Evolutionary conservation across 805 yeast species (phyloP).

Genomic region (Metschnikowia cerradonensis): DNA sequence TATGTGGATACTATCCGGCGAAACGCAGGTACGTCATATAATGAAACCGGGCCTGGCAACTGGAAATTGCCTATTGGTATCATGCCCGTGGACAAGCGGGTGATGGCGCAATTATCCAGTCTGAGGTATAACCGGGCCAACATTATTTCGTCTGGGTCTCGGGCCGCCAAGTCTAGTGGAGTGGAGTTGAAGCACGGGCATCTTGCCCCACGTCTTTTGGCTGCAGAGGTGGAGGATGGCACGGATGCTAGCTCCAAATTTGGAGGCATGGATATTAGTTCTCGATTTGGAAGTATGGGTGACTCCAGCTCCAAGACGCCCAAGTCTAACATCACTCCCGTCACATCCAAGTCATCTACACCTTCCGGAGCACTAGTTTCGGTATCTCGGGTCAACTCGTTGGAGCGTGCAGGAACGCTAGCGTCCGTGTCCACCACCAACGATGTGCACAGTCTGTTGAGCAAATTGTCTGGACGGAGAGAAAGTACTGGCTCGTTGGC

Average conservation of each 20-base stretch:
- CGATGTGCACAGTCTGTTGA: slow-evolving; percentile 19
- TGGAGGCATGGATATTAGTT: slow-evolving; percentile 7
- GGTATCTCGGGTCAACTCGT: slow-evolving; percentile 26
- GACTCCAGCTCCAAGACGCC: background rate
- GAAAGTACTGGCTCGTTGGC: slow-evolving; percentile 21
- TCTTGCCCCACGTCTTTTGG: slow-evolving; percentile 61
- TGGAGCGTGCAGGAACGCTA: slow-evolving; percentile 31
- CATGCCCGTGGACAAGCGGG: slow-evolving; percentile 39
- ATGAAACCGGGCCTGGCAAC: slow-evolving; percentile 42
- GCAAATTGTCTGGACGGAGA: slow-evolving; percentile 18
- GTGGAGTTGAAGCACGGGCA: slow-evolving; percentile 61
- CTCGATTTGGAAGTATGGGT: background rate
- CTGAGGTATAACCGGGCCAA: slow-evolving; percentile 14
- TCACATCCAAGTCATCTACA: slow-evolving; percentile 13
- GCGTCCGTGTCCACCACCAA: slow-evolving; percentile 18
- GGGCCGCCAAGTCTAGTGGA: slow-evolving; percentile 35
- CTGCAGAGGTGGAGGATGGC: slow-evolving; percentile 66
- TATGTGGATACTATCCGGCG: slow-evolving; percentile 45
- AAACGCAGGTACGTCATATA: slow-evolving; percentile 46
- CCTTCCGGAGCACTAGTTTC: slow-evolving; percentile 8
- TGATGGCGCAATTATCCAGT: slow-evolving; percentile 18
- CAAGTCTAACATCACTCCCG: slow-evolving; percentile 9
- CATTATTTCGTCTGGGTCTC: slow-evolving; percentile 4
- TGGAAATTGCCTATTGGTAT: slow-evolving; percentile 57
- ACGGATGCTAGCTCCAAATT: slow-evolving; percentile 13